Conservation (phyloP, 768 basidiomycete species). For the Grammothele lineata region DNA sequence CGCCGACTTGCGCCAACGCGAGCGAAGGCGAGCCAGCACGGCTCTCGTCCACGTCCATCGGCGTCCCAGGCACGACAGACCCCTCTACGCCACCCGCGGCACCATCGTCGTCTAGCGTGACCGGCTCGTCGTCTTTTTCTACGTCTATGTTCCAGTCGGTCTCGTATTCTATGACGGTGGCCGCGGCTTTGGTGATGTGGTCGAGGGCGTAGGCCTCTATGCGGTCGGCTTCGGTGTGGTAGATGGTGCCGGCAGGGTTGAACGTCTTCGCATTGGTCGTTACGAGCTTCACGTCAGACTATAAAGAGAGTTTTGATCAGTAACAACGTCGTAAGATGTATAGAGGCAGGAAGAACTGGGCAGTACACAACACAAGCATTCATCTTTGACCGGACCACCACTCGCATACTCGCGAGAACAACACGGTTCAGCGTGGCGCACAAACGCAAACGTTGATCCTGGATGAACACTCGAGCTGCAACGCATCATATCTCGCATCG, state of each 20-base stretch:
- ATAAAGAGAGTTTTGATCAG: conserved; percentile 1
- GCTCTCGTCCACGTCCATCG: conserved; percentile 38
- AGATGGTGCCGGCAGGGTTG: conserved; percentile 72
- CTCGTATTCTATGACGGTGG: conserved; percentile 77
- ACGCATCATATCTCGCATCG: no score
- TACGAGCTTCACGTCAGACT: conserved; percentile 72
- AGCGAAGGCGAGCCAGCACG: conserved; percentile 27
- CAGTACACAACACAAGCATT: no score
- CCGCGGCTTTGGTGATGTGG: conserved; percentile 64
- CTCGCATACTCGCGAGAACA: no score
- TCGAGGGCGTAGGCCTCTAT: conserved; percentile 70
- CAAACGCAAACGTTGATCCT: no score
- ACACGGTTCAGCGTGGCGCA: no score
- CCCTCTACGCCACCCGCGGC: conserved; percentile 24
- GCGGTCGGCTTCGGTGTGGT: conserved; percentile 67
- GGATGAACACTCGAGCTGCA: no score
- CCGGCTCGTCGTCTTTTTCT: conserved; percentile 39
- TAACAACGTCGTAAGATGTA: background rate
- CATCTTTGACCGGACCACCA: no score
- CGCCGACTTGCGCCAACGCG: conserved; percentile 9
- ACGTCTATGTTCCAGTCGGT: conserved; percentile 82
- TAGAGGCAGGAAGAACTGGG: background rate
- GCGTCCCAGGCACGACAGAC: conserved; percentile 22
- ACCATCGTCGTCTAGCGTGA: conserved; percentile 41
- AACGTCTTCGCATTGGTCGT: conserved; percentile 71